These are phyloP conservation scores for Solanum chaucha DNA, from an alignment of 257 asterid genomes.

Conservation along the genomic window DNA sequence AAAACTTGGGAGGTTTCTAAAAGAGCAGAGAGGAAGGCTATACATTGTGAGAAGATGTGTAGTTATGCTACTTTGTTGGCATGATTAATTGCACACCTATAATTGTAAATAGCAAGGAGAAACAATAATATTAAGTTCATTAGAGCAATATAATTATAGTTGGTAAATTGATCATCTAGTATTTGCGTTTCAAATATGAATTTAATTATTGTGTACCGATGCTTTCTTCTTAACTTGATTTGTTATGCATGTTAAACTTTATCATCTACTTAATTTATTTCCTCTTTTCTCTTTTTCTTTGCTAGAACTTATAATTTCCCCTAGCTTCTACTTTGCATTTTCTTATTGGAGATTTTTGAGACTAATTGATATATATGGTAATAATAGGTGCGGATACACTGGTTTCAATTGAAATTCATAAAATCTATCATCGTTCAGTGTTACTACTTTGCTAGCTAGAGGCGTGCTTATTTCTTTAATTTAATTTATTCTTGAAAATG, in stretches of 20 bases:
- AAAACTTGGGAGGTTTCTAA: constrained; percentile 44
- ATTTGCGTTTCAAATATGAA: not conserved
- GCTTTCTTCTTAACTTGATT: not conserved
- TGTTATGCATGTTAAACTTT: not conserved
- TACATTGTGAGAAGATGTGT: constrained; percentile 70
- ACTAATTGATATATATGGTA: not conserved
- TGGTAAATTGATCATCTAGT: not conserved
- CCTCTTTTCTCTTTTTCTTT: not conserved
- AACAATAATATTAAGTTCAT: too few species aligned
- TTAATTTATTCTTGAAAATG: too few species aligned
- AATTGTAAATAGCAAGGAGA: constrained; percentile 16
- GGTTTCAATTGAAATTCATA: not conserved
- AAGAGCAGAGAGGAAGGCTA: constrained; percentile 60
- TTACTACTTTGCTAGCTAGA: not conserved
- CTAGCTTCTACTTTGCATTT: not conserved
- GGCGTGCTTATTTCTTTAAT: not conserved
- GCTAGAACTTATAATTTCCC: not conserved
- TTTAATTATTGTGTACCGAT: not conserved
- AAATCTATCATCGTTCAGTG: not conserved
- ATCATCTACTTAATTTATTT: not conserved
- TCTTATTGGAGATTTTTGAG: not conserved
- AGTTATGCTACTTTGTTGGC: constrained; percentile 78
- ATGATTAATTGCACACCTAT: constrained; percentile 15
- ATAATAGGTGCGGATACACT: not conserved
- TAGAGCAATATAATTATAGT: not conserved